Conservation (phyloP, 345 rosid species). For the Arabis alpina region DNA sequence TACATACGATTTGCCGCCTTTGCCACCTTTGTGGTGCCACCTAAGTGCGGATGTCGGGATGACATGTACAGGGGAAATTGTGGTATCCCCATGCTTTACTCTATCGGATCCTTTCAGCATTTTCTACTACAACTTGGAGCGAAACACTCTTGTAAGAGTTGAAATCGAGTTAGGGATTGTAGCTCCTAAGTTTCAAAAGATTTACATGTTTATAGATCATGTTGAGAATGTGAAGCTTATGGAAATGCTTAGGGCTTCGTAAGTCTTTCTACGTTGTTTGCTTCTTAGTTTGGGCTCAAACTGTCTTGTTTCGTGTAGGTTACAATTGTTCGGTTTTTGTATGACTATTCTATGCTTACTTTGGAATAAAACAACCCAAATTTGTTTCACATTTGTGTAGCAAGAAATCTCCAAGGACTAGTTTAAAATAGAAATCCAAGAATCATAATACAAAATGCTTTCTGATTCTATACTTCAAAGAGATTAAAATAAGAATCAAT, state of each 20-base stretch:
- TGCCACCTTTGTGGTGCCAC: background rate
- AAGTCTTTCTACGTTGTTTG: background rate
- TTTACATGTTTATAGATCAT: background rate
- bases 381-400: background rate
- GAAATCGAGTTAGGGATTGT: background rate
- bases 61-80: background rate
- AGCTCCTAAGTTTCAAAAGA: background rate
- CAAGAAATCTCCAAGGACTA: constrained; percentile 10
- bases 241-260: background rate
- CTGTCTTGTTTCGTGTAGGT: background rate
- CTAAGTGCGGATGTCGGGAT: background rate
- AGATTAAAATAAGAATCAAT: no score
- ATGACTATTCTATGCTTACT: background rate
- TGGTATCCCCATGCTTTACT: background rate
- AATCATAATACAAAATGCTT: constrained; percentile 13
- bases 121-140: background rate
- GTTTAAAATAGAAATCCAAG: constrained; percentile 18
- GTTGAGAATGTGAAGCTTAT: background rate
- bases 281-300: background rate
- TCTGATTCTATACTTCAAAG: background rate
- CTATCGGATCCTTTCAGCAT: background rate
- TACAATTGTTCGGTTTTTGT: background rate
- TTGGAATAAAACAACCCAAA: background rate
- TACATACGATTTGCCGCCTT: background rate
- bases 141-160: background rate